Base-by-base conservation (phyloP, 2,329 filamentous ascomycete species). In the Canariomyces notabilis region DNA sequence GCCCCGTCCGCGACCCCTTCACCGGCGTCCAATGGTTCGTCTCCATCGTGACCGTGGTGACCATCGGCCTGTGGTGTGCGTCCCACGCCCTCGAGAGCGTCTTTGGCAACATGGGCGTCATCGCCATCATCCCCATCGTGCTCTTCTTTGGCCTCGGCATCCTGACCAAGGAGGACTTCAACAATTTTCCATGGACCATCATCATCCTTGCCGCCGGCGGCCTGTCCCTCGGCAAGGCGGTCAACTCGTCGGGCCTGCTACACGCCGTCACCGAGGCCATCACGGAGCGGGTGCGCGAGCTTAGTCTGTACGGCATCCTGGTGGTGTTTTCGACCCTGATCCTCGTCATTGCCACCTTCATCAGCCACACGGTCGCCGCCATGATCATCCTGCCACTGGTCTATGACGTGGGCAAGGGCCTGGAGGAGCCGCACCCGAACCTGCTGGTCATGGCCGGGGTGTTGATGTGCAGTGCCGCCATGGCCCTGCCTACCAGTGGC, bases 181-280 rank as follows among this genome's bases (percentile, higher is more conserved):
- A 98, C 74, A 98, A 98, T 67, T 98, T 98, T 67, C 85, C 96
- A 32, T 98, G 93, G 93, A 98, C 94, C 16, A 98, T 98, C 67
- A 96, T 98, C 67, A 97, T 98, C 60, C 83, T 98, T 16, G 93
- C 93, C 0, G 91, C 93, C 0, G 93, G 93, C 37, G 93, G 93
- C 6, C 72, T 98, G 26, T 89, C 89, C 1, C 80, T 98, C 0
- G 93, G 93, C 46, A 96, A 95, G 65, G 87, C 91, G 0, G 93
- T 98, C 48, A 91, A 89, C 53, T 93, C 88, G 0, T 97, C 91
- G 0, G 93, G 93, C 1, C 75, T 98, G 9, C 74, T 98, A 23
- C 87, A 95, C 63, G 94, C 89, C 0, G 85, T 98, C 40, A 93
- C 93, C 2, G 72, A 75, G 5, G 69, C 76, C 9, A 95, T 98